These are phyloP conservation scores for Waitea zeae DNA, from an alignment of 1,284 basidiomycete species.

Conservation along the genomic window DNA sequence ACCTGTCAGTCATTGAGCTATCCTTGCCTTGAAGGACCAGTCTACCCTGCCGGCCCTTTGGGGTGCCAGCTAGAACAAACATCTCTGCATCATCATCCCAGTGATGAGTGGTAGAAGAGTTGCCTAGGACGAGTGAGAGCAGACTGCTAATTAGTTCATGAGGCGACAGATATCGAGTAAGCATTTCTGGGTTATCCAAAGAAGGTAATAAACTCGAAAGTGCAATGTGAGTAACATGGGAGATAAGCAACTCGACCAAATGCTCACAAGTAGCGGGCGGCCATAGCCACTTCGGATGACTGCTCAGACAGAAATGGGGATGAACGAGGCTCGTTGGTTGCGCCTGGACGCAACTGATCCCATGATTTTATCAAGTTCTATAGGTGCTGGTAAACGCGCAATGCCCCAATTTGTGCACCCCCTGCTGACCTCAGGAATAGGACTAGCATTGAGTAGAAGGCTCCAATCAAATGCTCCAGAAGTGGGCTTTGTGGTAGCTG, in stretches of 20 bases:
- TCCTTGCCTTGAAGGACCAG: constrained; percentile 36
- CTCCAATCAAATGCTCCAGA: too few species aligned
- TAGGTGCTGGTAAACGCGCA: too few species aligned
- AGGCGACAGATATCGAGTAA: too few species aligned
- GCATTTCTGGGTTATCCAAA: too few species aligned
- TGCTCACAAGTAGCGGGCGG: constrained; percentile 37
- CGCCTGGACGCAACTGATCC: constrained; percentile 23
- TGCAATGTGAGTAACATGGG: not conserved
- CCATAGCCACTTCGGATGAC: constrained; percentile 25
- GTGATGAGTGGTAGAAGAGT: constrained; percentile 40
- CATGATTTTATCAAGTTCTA: constrained; percentile 29
- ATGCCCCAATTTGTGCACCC: too few species aligned
- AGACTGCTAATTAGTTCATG: constrained; percentile 31
- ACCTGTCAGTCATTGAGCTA: constrained; percentile 34
- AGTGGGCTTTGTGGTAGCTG: too few species aligned
- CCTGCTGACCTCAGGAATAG: too few species aligned
- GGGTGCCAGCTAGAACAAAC: constrained; percentile 23
- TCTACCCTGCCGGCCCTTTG: constrained; percentile 13
- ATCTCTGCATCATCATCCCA: constrained; percentile 36
- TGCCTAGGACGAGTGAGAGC: constrained; percentile 36
- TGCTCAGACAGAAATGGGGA: constrained; percentile 53
- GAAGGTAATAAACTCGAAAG: constrained; percentile 20
- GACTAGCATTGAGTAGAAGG: too few species aligned
- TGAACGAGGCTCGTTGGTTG: constrained; percentile 10
- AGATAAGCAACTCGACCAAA: not conserved